Percentiles rank a stretch among this genome's conserved stretches.
phyloP scores from a whole-genome alignment of 805 yeast species.

The Candida anglica region DNA sequence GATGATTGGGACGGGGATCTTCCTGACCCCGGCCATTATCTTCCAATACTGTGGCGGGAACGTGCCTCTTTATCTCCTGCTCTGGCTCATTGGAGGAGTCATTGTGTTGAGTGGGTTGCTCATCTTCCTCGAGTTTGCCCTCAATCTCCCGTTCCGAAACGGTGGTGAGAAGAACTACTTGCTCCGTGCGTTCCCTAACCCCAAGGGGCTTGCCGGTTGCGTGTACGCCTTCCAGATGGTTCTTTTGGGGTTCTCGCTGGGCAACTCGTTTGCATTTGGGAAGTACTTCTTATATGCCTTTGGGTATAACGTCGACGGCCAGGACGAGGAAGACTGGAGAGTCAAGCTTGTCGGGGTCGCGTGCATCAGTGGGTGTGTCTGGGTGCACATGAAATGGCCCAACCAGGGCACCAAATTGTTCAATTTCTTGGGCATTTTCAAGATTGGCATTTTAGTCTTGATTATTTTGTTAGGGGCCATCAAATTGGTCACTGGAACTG shows the following conservation, averaged over 20 bases:
- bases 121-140: constrained; percentile 38
- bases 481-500: constrained; percentile 31
- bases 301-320: constrained; percentile 19
- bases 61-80: constrained; percentile 26
- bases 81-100: constrained; percentile 35
- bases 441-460: constrained; percentile 45
- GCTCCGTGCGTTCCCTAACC: constrained; percentile 27
- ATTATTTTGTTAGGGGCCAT: constrained; percentile 47
- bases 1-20: constrained; percentile 43
- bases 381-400: constrained; percentile 48
- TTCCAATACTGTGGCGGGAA: constrained; percentile 36
- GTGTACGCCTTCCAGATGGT: constrained; percentile 49
- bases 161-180: constrained; percentile 42
- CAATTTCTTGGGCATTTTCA: constrained; percentile 52
- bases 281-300: constrained; percentile 45
- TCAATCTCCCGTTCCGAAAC: constrained; percentile 36
- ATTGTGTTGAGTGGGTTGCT: constrained; percentile 35
- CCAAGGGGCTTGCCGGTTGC: constrained; percentile 34
- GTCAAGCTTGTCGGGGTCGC: constrained; percentile 48
- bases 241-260: constrained; percentile 58
- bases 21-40: constrained; percentile 37
- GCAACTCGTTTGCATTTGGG: constrained; percentile 64
- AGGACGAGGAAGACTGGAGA: constrained; percentile 19
- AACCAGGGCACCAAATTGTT: constrained; percentile 48
- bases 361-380: constrained; percentile 42